Percentiles rank a stretch among this genome's conserved stretches.
phyloP scores from a whole-genome alignment of 1,139 yeast species.

The Scheffersomyces lignicola region DNA sequence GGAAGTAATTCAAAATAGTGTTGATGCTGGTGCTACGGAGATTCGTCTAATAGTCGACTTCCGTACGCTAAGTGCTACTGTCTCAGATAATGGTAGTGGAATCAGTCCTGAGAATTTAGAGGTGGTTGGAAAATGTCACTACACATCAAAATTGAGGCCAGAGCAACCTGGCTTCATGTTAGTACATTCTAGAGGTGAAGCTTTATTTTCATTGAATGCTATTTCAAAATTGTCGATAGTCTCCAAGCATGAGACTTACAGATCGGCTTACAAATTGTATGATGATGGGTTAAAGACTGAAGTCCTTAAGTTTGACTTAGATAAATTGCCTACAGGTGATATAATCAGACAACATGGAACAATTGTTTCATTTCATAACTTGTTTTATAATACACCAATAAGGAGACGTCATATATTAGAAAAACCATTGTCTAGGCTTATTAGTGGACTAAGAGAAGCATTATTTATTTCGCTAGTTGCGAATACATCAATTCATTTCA shows the following conservation, averaged over 20 bases:
- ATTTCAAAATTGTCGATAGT: conserved; percentile 34
- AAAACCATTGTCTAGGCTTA: conserved; percentile 20
- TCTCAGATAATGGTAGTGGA: conserved; percentile 80
- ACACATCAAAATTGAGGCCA: conserved; percentile 65
- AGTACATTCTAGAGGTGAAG: conserved; percentile 90
- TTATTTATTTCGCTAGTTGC: conserved; percentile 33
- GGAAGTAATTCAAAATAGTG: conserved; percentile 76
- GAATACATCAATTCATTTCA: conserved; percentile 25
- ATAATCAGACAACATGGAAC: conserved; percentile 46
- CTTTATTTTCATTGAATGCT: conserved; percentile 58
- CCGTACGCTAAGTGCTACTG: conserved; percentile 56
- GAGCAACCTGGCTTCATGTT: conserved; percentile 72
- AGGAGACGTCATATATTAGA: conserved; percentile 37
- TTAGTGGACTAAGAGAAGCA: conserved; percentile 31
- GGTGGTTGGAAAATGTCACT: conserved; percentile 61
- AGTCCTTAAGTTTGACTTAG: background rate
- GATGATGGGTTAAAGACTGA: background rate
- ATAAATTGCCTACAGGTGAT: background rate
- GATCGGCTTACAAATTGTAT: conserved; percentile 7
- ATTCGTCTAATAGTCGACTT: conserved; percentile 66
- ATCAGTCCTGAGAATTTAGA: conserved; percentile 58
- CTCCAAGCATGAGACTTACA: conserved; percentile 24
- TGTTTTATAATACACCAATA: conserved; percentile 61
- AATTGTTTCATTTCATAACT: conserved; percentile 39
- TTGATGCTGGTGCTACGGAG: conserved; percentile 70